Percentiles rank a stretch among this genome's conserved stretches.
Conservation (phyloP, 768 basidiomycete genomes). For the Russula ochroleuca region DNA sequence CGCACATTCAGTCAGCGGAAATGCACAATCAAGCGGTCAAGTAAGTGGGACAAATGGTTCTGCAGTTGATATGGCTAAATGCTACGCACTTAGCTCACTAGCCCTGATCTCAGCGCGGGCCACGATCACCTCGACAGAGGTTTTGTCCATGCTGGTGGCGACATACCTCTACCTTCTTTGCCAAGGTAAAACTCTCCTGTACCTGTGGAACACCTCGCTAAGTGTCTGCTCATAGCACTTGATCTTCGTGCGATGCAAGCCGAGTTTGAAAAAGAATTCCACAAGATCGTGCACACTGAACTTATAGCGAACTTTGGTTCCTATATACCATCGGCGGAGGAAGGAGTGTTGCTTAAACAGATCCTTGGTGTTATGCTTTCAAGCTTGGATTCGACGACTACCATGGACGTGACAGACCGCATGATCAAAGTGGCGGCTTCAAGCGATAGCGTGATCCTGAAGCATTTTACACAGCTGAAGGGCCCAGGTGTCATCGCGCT, state of each 20-base stretch:
- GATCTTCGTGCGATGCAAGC: constrained; percentile 74
- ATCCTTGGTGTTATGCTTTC: constrained; percentile 45
- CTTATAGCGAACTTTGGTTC: constrained; percentile 44
- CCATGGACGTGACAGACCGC: constrained; percentile 63
- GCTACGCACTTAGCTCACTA: constrained; percentile 52
- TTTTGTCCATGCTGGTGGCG: constrained; percentile 66
- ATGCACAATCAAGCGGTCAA: constrained; percentile 94
- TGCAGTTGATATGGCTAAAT: constrained; percentile 11
- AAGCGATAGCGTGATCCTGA: constrained; percentile 57
- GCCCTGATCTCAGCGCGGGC: constrained; percentile 80
- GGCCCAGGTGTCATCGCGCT: constrained; percentile 28
- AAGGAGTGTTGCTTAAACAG: constrained; percentile 36
- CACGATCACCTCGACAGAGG: constrained; percentile 72
- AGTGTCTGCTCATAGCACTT: constrained; percentile 41
- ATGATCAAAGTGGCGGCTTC: constrained; percentile 71
- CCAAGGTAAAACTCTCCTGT: constrained; percentile 39
- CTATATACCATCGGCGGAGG: constrained; percentile 36
- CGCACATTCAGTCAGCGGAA: constrained; percentile 81
- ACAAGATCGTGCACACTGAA: constrained; percentile 49
- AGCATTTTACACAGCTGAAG: constrained; percentile 41
- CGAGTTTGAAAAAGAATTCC: constrained; percentile 53
- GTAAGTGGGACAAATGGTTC: constrained; percentile 40
- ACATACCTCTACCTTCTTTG: constrained; percentile 74
- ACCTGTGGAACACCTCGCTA: not conserved
- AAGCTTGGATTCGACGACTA: constrained; percentile 59